phyloP scores from a whole-genome alignment of 192 early-diverging fungal genomes.

The Spizellomyces sp. region DNA sequence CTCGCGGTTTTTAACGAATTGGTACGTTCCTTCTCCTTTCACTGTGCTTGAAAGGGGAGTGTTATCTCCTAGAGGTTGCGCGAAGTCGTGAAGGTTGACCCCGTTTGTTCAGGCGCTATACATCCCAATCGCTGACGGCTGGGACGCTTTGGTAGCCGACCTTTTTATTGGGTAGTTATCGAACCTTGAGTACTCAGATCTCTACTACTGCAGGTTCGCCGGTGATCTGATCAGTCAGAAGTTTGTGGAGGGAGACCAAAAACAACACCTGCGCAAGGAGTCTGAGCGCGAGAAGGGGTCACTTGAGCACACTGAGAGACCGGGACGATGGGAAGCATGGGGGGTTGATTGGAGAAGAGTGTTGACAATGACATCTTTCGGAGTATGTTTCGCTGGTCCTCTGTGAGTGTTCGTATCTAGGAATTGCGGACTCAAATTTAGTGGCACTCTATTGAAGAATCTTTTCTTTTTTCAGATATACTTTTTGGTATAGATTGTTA shows the following conservation, averaged over 20 bases:
- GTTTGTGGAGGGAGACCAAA: slow-evolving; percentile 18
- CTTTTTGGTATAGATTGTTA: slow-evolving; percentile 43
- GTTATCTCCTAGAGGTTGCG: neutral
- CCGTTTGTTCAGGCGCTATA: slow-evolving; percentile 23
- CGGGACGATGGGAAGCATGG: neutral
- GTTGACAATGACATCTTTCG: slow-evolving; percentile 39
- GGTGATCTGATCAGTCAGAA: slow-evolving; percentile 44
- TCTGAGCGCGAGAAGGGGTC: neutral
- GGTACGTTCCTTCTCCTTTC: slow-evolving; percentile 10
- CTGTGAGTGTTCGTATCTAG: slow-evolving; percentile 14
- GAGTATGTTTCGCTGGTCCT: slow-evolving; percentile 42
- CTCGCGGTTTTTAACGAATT: slow-evolving; percentile 25
- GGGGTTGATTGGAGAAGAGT: slow-evolving; percentile 38
- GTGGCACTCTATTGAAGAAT: neutral
- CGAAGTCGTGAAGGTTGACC: too few species aligned
- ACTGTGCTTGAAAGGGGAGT: neutral
- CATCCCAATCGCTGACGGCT: slow-evolving; percentile 24
- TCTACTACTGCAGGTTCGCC: slow-evolving; percentile 24
- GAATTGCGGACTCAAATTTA: neutral
- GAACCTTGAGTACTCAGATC: neutral
- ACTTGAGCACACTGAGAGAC: neutral
- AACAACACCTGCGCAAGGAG: neutral
- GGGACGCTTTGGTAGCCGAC: slow-evolving; percentile 26
- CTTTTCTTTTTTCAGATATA: slow-evolving; percentile 25
- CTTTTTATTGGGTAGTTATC: neutral